phyloP scores from a whole-genome alignment of 345 rosid species.

The Eucalyptus brandiana region DNA sequence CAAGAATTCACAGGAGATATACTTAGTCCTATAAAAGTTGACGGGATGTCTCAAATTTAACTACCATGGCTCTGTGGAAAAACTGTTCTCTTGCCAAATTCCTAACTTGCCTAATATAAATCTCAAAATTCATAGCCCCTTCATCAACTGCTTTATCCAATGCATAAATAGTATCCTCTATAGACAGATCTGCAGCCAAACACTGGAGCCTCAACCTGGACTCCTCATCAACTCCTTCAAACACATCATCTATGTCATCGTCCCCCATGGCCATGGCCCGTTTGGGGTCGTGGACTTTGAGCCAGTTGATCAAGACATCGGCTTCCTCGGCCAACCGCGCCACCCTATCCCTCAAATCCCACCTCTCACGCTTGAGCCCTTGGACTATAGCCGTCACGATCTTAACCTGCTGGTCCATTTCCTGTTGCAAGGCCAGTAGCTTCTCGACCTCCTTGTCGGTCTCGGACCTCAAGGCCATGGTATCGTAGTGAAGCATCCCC shows the following conservation, averaged over 20 bases:
- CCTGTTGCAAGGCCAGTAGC: slow-evolving; percentile 18
- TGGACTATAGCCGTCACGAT: not conserved
- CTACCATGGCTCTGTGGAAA: not conserved
- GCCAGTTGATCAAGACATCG: slow-evolving; percentile 28
- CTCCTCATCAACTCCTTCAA: slow-evolving; percentile 14
- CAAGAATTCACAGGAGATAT: not conserved
- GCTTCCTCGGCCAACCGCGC: not conserved
- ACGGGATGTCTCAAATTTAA: not conserved
- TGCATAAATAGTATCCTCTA: slow-evolving; percentile 42
- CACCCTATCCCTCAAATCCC: slow-evolving; percentile 10
- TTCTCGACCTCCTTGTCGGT: slow-evolving; percentile 24
- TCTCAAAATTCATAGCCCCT: slow-evolving; percentile 22
- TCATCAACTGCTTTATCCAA: slow-evolving; percentile 38
- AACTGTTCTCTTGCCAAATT: slow-evolving; percentile 65
- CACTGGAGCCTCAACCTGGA: slow-evolving; percentile 9
- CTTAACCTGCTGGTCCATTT: slow-evolving; percentile 9
- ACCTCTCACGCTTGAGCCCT: slow-evolving; percentile 26
- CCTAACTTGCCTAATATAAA: slow-evolving; percentile 49
- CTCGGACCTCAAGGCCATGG: not conserved
- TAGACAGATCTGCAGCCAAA: slow-evolving; percentile 31
- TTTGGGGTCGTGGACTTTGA: slow-evolving; percentile 8
- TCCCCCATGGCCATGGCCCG: slow-evolving; percentile 1
- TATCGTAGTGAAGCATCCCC: slow-evolving; percentile 49
- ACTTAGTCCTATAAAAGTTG: not conserved
- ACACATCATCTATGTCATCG: slow-evolving; percentile 2